Conservation (phyloP, 169 alveolate species). For the Plasmodium falciparum region DNA sequence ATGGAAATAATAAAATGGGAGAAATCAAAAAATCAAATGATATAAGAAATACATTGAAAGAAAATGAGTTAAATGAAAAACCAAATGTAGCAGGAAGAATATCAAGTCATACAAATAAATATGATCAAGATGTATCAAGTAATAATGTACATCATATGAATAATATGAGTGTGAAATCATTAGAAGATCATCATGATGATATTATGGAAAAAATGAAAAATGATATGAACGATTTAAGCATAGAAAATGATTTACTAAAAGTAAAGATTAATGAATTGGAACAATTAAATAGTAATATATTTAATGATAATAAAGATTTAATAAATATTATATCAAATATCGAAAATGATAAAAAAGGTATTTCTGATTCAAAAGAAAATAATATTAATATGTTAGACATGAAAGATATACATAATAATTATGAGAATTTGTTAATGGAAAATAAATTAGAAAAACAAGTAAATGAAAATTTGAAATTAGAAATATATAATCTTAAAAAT, state of each 20-base stretch:
- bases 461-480: slow-evolving; percentile 47
- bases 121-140: neutral
- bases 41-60: neutral
- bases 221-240: slow-evolving; percentile 36
- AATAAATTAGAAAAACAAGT: slow-evolving; percentile 52
- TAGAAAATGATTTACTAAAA: slow-evolving; percentile 33
- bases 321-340: slow-evolving; percentile 31
- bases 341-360: neutral
- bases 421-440: slow-evolving; percentile 17
- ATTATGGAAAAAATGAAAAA: neutral
- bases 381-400: neutral
- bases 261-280: slow-evolving; percentile 49
- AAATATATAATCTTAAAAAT: slow-evolving; percentile 48
- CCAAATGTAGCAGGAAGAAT: neutral
- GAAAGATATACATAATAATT: slow-evolving; percentile 8
- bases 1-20: neutral
- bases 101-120: neutral
- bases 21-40: neutral
- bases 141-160: neutral
- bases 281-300: slow-evolving; percentile 20
- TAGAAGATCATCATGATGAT: neutral
- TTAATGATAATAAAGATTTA: slow-evolving; percentile 61
- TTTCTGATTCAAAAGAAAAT: neutral
- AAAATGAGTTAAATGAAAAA: slow-evolving; percentile 20
- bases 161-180: neutral